These are phyloP conservation scores for Exsudoporus floridanus DNA, from an alignment of 1,284 basidiomycete species.

Conservation along the genomic window DNA sequence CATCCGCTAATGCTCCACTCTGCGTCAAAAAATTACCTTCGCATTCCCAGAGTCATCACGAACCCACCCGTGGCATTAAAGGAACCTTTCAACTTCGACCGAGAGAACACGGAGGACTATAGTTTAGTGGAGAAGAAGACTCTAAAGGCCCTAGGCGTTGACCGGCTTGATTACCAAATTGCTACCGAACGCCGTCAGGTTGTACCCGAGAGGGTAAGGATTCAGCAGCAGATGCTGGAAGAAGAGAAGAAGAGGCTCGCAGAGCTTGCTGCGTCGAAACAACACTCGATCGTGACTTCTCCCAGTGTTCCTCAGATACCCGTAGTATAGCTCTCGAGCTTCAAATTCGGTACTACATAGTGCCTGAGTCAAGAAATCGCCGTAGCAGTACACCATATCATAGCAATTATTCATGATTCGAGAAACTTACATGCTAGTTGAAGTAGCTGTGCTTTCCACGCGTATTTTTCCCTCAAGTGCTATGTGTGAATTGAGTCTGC, in stretches of 20 bases:
- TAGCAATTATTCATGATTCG: neutral
- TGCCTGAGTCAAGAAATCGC: neutral
- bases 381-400: neutral
- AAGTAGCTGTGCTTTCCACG: neutral
- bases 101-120: conserved; percentile 6
- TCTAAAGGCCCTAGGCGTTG: conserved; percentile 1
- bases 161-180: conserved; percentile 8
- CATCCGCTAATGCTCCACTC: conserved; percentile 1
- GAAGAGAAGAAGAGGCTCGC: conserved; percentile 8
- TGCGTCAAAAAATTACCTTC: conserved; percentile 6
- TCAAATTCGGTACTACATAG: neutral
- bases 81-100: conserved; percentile 6
- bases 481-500: neutral
- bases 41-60: conserved; percentile 12
- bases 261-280: neutral
- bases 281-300: neutral
- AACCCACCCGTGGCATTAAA: conserved; percentile 9
- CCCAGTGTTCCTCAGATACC: neutral
- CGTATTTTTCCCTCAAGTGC: too few species aligned
- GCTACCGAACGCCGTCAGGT: conserved; percentile 2
- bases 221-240: conserved; percentile 9
- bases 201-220: neutral
- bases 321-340: neutral
- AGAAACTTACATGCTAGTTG: neutral
- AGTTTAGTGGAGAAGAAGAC: conserved; percentile 7